phyloP scores from a whole-genome alignment of 257 asterid species.

The Solanum pimpinellifolium region DNA sequence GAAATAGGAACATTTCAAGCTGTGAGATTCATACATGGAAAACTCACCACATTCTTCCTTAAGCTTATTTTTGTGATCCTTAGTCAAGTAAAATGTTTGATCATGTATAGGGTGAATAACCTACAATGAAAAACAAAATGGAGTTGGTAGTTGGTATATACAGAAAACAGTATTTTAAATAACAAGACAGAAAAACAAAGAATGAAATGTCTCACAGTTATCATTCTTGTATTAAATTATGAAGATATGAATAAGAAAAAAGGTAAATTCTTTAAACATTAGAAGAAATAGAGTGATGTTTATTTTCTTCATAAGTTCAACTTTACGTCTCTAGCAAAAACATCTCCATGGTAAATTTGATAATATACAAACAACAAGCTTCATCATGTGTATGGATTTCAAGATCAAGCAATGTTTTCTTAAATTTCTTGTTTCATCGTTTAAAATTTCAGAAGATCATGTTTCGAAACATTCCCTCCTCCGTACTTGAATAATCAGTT shows the following conservation, averaged over 20 bases:
- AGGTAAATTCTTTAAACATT: neutral
- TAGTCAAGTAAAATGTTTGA: slow-evolving; percentile 62
- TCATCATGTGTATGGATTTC: neutral
- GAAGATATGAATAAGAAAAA: neutral
- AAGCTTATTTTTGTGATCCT: slow-evolving; percentile 63
- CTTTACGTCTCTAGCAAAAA: neutral
- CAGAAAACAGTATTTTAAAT: neutral
- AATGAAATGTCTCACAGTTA: neutral
- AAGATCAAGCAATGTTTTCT: neutral
- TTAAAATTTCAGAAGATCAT: neutral
- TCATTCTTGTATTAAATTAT: neutral
- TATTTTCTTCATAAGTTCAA: neutral
- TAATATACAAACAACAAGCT: neutral
- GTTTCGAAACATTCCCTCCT: neutral
- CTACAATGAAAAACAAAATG: slow-evolving; percentile 9
- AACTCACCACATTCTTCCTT: slow-evolving; percentile 76
- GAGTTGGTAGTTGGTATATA: neutral
- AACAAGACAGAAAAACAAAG: neutral
- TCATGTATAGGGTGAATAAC: slow-evolving; percentile 84
- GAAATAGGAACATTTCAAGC: neutral
- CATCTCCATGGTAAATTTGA: neutral
- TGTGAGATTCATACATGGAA: neutral
- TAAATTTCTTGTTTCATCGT: neutral
- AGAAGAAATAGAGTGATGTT: neutral
- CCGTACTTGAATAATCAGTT: neutral